A percentile compares a stretch with the other conserved stretches of the same genome.
Evolutionary conservation across 169 alveolate species (phyloP).

Genomic region (Amoebophrya sp.): DNA sequence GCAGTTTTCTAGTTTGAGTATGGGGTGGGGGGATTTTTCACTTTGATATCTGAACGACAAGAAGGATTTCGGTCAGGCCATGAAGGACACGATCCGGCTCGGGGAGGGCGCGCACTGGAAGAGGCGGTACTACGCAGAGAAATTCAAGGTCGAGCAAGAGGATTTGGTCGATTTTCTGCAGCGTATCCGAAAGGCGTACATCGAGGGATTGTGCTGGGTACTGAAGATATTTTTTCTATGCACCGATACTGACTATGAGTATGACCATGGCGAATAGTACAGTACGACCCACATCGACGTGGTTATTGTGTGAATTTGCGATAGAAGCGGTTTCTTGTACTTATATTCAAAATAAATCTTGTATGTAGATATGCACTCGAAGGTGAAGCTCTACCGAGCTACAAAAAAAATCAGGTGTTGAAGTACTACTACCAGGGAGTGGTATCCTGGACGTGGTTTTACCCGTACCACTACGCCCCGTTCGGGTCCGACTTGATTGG

Average conservation of each 20-base stretch:
- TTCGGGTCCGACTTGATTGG: conserved; percentile 44
- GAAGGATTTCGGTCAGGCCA: conserved; percentile 40
- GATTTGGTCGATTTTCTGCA: conserved; percentile 58
- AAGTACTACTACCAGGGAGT: conserved; percentile 82
- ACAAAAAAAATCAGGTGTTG: conserved; percentile 52
- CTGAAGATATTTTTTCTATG: conserved; percentile 69
- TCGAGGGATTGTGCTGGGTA: conserved; percentile 96
- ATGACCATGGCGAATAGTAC: too few relatives aligned
- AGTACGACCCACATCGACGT: too few relatives aligned
- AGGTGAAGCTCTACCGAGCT: too few relatives aligned
- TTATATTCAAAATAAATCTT: too few relatives aligned
- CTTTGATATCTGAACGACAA: conserved; percentile 40
- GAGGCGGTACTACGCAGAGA: conserved; percentile 52
- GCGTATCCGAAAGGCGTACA: conserved; percentile 60
- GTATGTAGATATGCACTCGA: too few relatives aligned
- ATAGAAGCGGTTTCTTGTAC: too few relatives aligned
- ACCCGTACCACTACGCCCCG: conserved; percentile 95
- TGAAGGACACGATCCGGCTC: conserved; percentile 51
- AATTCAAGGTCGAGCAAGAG: conserved; percentile 57
- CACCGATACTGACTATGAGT: too few relatives aligned
- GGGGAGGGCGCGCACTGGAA: conserved; percentile 58
- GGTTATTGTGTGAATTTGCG: too few relatives aligned
- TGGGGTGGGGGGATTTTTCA: too few relatives aligned
- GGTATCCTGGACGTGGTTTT: conserved; percentile 96
- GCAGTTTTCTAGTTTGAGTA: too few relatives aligned